Evolutionary conservation across 2,329 filamentous ascomycete genomes (phyloP).

Genomic region (Arthrinium puccinioides): DNA sequence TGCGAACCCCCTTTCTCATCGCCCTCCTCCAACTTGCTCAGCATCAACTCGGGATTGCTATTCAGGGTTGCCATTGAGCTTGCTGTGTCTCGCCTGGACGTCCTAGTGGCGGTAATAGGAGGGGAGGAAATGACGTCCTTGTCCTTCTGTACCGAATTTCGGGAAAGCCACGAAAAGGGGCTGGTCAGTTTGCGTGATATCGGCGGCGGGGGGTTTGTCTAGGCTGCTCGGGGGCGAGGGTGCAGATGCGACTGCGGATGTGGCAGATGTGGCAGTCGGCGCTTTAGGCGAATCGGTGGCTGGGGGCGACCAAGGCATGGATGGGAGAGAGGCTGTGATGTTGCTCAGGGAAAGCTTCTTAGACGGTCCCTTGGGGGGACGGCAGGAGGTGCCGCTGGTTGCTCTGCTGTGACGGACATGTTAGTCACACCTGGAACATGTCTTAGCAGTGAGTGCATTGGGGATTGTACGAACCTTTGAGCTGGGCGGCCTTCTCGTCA

Average conservation of each 20-base stretch:
- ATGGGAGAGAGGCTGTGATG: constrained; percentile 63
- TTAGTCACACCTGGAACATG: neutral
- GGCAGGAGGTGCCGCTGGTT: constrained; percentile 19
- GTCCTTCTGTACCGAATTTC: constrained; percentile 53
- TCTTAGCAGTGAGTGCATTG: neutral
- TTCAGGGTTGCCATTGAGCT: constrained; percentile 72
- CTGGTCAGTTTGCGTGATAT: constrained; percentile 68
- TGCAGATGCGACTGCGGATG: constrained; percentile 9
- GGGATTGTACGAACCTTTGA: constrained; percentile 21
- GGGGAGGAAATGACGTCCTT: constrained; percentile 47
- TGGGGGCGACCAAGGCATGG: constrained; percentile 64
- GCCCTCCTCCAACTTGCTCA: constrained; percentile 71
- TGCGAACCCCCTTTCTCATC: constrained; percentile 39
- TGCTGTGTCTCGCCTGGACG: constrained; percentile 63
- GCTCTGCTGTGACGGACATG: constrained; percentile 3
- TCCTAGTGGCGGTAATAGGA: constrained; percentile 32
- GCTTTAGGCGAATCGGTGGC: constrained; percentile 43
- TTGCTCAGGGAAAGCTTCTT: constrained; percentile 60
- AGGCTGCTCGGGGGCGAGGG: constrained; percentile 25
- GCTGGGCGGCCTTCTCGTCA: constrained; percentile 38
- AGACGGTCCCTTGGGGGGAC: constrained; percentile 32
- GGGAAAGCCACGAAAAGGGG: constrained; percentile 79
- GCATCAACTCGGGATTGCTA: constrained; percentile 75
- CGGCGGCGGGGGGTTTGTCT: constrained; percentile 20
- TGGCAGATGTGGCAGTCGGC: constrained; percentile 18